phyloP scores from a whole-genome alignment of 2,329 filamentous ascomycete genomes.

The Fusarium sp. region DNA sequence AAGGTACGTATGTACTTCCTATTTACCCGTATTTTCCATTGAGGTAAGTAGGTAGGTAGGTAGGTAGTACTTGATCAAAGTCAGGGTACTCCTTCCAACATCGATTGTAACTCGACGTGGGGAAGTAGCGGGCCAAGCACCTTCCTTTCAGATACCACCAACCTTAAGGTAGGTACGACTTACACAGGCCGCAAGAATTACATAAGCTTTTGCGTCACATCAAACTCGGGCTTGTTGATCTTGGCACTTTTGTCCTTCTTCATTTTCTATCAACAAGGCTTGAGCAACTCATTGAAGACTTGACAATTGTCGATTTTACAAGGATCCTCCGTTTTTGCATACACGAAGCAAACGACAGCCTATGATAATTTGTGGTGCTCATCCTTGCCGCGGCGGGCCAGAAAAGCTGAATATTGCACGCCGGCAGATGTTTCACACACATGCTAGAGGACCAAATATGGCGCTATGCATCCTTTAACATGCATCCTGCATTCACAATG shows the following conservation, averaged over 20 bases:
- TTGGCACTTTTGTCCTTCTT: conserved; percentile 17
- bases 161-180: neutral
- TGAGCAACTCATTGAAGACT: conserved; percentile 15
- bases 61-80: neutral
- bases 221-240: neutral
- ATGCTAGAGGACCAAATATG: conserved; percentile 33
- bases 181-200: neutral
- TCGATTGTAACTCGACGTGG: neutral
- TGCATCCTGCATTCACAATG: conserved; percentile 27
- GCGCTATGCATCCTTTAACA: conserved; percentile 36
- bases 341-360: conserved; percentile 31
- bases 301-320: conserved; percentile 26
- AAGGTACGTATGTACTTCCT: neutral
- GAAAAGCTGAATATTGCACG: conserved; percentile 39
- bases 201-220: neutral
- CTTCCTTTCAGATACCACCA: neutral
- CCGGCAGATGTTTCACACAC: conserved; percentile 40
- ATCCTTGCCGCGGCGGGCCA: conserved; percentile 28
- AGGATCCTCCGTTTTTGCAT: conserved; percentile 39
- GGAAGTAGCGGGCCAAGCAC: neutral
- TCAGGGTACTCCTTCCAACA: neutral
- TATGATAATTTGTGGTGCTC: conserved; percentile 12
- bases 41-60: neutral
- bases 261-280: neutral
- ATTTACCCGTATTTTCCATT: neutral